Base-by-base conservation (phyloP, 345 rosid genomes). In the Eucalyptus microcorys region DNA sequence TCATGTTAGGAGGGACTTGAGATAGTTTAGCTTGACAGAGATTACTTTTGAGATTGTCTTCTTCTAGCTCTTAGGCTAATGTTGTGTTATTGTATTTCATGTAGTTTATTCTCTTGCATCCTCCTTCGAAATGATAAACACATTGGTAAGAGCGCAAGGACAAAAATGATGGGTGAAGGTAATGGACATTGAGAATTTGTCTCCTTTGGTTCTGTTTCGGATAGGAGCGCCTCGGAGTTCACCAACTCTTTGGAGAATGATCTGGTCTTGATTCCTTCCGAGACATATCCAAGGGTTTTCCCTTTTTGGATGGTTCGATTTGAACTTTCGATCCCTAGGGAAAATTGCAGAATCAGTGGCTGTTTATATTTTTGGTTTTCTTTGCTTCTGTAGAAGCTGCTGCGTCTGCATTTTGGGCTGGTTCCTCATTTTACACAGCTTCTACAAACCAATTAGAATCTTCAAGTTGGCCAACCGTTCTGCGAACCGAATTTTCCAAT, bases 281-380 rank as follows among this genome's bases (percentile, higher is more conserved):
- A 13, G 34, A 3, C 34, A 13, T 61, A 3, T 61, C 68, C 4
- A 0, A 0, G 15, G 68, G 0, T 61, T 61, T 59, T 0, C 32
- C 0, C 16, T 13, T 27, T 61, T 0, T 57, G 30, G 27, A 57
- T 57, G 64, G 27, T 57, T 57, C 64, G n/a, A 57, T 24, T 57
- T 57, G 64, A 10, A 5, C 3, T 24, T 24, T 27, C 64, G 5
- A 57, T 26, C 68, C 32, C 0, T 26, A 14, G 0, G n/a, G 68
- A 59, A 3, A 27, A 2, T 1, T 59, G 32, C 68, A 12, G 15
- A 26, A 57, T 27, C 32, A 27, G 32, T 59, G 68, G 32, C 68
- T 13, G 1, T 0, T 27, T 24, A 24, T 24, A 0, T 1, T 6
- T 59, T 59, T 2, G 68, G 68, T 3, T 59, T 59, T 59, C 68